Percentiles rank a stretch among this genome's conserved stretches.
These are phyloP conservation scores for Pigoraptor vietnamica DNA, from an alignment of 78 protist genomes.

Conservation along the genomic window DNA sequence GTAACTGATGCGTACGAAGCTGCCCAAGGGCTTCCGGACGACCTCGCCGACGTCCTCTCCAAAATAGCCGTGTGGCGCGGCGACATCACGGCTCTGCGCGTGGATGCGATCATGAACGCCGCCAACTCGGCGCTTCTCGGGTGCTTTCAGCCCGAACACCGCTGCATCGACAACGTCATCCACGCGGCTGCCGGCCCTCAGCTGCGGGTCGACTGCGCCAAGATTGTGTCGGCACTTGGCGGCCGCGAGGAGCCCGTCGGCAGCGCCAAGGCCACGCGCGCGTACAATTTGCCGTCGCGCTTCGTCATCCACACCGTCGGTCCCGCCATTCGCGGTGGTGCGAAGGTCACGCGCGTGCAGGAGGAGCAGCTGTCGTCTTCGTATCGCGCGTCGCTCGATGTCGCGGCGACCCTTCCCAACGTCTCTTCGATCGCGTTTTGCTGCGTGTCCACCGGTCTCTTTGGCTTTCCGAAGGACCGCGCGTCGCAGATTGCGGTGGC, in stretches of 20 bases:
- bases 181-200: slow-evolving; percentile 55
- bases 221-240: neutral
- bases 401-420: neutral
- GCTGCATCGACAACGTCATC: slow-evolving; percentile 66
- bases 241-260: slow-evolving; percentile 15
- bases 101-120: slow-evolving; percentile 77
- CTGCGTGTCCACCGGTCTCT: slow-evolving; percentile 63
- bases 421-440: slow-evolving; percentile 50
- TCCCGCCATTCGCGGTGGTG: slow-evolving; percentile 28
- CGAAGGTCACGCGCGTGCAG: neutral
- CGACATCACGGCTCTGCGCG: slow-evolving; percentile 23
- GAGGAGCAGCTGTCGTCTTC: neutral
- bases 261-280: slow-evolving; percentile 34
- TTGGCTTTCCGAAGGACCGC: slow-evolving; percentile 23
- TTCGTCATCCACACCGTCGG: slow-evolving; percentile 71
- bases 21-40: no score
- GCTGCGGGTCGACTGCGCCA: slow-evolving; percentile 36
- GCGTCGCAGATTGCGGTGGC: slow-evolving; percentile 31
- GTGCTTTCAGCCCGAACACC: slow-evolving; percentile 27
- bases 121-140: slow-evolving; percentile 46
- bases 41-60: neutral
- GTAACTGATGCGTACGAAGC: neutral
- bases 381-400: slow-evolving; percentile 15
- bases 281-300: slow-evolving; percentile 42
- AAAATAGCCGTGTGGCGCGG: slow-evolving; percentile 36